Percentiles rank a stretch among this genome's conserved stretches.
These are phyloP conservation scores for Conoideocrella luteorostrata DNA, from an alignment of 2,329 filamentous ascomycete species.

Conservation along the genomic window DNA sequence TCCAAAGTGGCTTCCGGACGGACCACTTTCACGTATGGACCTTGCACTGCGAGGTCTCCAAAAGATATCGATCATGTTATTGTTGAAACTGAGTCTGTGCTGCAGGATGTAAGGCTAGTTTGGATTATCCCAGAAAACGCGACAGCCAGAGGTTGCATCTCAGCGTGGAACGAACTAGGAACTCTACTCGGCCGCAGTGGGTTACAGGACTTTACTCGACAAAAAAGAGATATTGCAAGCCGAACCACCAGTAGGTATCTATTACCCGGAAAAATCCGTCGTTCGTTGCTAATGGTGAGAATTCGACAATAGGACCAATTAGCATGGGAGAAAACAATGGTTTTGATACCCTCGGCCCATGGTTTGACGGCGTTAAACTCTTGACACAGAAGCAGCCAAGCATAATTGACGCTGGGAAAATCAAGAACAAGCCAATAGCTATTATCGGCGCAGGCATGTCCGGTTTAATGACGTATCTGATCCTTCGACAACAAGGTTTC, in stretches of 20 bases:
- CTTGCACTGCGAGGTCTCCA: slow-evolving; percentile 12
- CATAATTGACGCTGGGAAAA: slow-evolving; percentile 16
- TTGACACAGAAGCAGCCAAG: slow-evolving; percentile 48
- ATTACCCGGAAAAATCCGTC: no score
- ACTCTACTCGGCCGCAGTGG: slow-evolving; percentile 28
- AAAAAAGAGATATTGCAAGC: no score
- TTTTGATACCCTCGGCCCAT: slow-evolving; percentile 45
- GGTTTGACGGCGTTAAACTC: slow-evolving; percentile 61
- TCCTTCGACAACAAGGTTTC: slow-evolving; percentile 43
- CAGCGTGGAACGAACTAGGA: slow-evolving; percentile 28
- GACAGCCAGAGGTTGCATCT: slow-evolving; percentile 32
- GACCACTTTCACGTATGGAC: slow-evolving; percentile 16
- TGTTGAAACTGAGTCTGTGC: not conserved
- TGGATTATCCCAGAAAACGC: slow-evolving; percentile 11
- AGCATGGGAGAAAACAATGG: slow-evolving; percentile 45
- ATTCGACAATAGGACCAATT: slow-evolving; percentile 26
- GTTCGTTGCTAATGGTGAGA: no score
- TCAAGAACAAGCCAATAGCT: slow-evolving; percentile 43
- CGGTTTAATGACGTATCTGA: slow-evolving; percentile 53
- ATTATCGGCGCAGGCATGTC: slow-evolving; percentile 62
- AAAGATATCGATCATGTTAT: slow-evolving; percentile 15
- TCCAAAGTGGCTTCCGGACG: slow-evolving; percentile 10
- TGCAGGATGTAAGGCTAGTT: slow-evolving; percentile 5
- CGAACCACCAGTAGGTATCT: no score
- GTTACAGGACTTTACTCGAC: slow-evolving; percentile 20